Evolutionary conservation across 2,329 filamentous ascomycete species (phyloP), one percentile per base, ranked within the genome.

Genomic region (Akanthomyces muscarius): DNA sequence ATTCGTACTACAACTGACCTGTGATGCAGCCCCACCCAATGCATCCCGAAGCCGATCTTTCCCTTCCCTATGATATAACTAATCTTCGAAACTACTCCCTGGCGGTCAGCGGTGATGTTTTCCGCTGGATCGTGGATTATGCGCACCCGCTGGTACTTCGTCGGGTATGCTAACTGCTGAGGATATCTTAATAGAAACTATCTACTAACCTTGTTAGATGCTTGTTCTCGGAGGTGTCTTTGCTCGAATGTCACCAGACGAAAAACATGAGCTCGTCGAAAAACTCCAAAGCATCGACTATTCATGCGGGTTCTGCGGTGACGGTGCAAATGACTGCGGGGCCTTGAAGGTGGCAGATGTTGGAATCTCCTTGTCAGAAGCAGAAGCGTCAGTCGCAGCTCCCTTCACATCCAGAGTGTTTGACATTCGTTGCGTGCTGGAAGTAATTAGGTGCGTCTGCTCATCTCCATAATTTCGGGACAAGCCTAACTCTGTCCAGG

Each of bases 231-330:
- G 94, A 30, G 94, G 95, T 75, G 92, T 99, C 1, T 99, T 96
- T 75, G 96, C 95, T 4, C 89, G 95, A 69, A 99, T 99, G 95
- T 98, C 94, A 1, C 96, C 95, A 0, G 96, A 99, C 72, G 95
- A 99, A 75, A 99, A 99, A 74, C 93, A 97, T 72, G 96, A 99
- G 74, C 81, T 99, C 2, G 92, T 99, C 2, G 95, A 98, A 74
- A 99, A 97, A 74, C 83, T 99, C 4, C 96, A 99, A 74, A 94
- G 90, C 69, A 92, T 99, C 67, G 94, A 93, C 73, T 99, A 97
- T 75, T 96, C 91, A 69, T 91, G 88, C 68, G 95, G 95, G 33
- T 99, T 99, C 77, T 99, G 95, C 71, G 95, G 95, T 51, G 95
- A 99, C 73, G 95, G 95, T 47, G 95, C 95, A 30, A 99, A 99